These are phyloP conservation scores for Keqinozyma sinolaborantium DNA, from an alignment of 1,139 yeast species.

Conservation along the genomic window DNA sequence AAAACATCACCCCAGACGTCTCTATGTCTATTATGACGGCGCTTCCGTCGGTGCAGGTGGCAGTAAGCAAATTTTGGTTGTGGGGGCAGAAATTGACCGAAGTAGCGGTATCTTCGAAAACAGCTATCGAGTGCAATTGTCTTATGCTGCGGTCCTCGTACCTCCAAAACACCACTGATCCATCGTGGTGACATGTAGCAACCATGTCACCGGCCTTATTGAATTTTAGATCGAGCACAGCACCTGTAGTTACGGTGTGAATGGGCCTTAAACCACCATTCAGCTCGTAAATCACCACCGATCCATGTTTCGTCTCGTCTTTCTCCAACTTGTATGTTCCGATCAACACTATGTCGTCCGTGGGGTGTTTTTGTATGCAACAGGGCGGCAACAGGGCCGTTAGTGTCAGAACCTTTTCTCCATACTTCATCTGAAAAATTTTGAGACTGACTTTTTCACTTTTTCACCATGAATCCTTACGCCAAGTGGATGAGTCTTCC, in stretches of 20 bases:
- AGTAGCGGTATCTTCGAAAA: conserved; percentile 40
- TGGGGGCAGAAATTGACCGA: conserved; percentile 67
- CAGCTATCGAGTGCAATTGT: conserved; percentile 3
- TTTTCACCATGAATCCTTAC: conserved; percentile 34
- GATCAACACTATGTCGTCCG: conserved; percentile 46
- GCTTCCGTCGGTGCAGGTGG: conserved; percentile 62
- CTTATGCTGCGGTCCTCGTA: conserved; percentile 15
- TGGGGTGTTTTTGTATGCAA: conserved; percentile 60
- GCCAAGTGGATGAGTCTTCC: conserved; percentile 51
- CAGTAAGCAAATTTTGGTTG: conserved; percentile 27
- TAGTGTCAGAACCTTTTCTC: background rate
- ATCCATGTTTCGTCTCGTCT: conserved; percentile 61
- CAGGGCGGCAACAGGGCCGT: conserved; percentile 67
- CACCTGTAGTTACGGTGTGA: conserved; percentile 22
- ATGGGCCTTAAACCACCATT: conserved; percentile 13
- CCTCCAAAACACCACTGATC: conserved; percentile 66
- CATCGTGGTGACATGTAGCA: conserved; percentile 77
- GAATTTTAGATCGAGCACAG: conserved; percentile 74
- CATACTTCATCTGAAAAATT: background rate
- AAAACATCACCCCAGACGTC: conserved; percentile 9
- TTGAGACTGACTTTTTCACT: conserved; percentile 2
- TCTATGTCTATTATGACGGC: conserved; percentile 30
- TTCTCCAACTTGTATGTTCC: conserved; percentile 80
- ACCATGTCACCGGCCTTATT: conserved; percentile 43
- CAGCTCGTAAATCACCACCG: conserved; percentile 56